Evolutionary conservation across 2,329 filamentous ascomycete species (phyloP), one percentile per base, ranked within the genome.

Genomic region (Ophiocordyceps australis): DNA sequence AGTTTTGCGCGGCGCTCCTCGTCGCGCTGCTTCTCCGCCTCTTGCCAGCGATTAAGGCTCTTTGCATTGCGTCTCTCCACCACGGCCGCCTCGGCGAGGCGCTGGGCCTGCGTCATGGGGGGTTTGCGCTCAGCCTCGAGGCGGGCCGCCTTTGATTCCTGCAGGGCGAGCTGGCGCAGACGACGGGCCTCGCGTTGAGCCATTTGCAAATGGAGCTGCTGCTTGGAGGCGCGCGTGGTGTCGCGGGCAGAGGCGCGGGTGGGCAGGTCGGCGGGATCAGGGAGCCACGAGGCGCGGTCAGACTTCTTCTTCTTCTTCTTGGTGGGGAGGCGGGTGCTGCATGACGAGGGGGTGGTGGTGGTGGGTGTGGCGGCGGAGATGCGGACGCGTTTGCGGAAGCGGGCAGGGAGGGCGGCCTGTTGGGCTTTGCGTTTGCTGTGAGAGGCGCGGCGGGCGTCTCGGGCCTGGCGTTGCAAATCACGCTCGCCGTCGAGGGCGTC

Each of bases 21-120:
- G 36, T 85, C 78, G 30, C 86, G 72, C 45, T 77, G 73, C 51
- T 82, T 83, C 53, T 98, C 89, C 6, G 82, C 80, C 47, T 82
- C 77, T 48, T 95, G 85, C 85, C 86, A 95, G 29, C 81, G 66
- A 43, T 86, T 94, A 42, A 93, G 55, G 49, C 77, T 95, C 60
- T 81, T 91, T 38, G 76, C 68, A 49, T 98, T 94, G 39, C 74
- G 63, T 49, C 77, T 76, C 50, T 95, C 89, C 6, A 91, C 74
- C 27, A 74, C 56, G 12, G 75, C 80, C 2, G 85, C 85, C 49
- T 92, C 81, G 16, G 70, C 74, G 16, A 94, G 60, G 20, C 83
- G 68, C 46, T 95, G 75, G 23, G 70, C 81, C 49, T 94, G 86
- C 5, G 83, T 92, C 69, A 92, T 72, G 16, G 76, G 65, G 30